phyloP scores from a whole-genome alignment of 2,329 filamentous ascomycete genomes.

The Ciborinia camelliae region DNA sequence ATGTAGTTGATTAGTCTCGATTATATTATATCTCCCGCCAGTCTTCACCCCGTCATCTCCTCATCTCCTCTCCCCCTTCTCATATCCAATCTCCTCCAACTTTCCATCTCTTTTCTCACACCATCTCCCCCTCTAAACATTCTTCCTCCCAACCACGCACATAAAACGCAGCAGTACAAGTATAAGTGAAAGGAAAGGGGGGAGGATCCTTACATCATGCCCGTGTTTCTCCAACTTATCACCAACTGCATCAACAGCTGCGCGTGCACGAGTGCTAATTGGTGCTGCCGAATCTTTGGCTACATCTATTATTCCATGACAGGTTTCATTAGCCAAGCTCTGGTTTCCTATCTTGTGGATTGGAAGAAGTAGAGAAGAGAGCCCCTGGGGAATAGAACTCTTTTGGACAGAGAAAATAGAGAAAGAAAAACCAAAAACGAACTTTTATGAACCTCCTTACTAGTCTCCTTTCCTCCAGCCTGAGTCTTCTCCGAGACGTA shows the following conservation, averaged over 20 bases:
- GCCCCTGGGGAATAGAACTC: background rate
- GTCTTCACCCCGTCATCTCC: too few relatives aligned
- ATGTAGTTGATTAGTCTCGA: too few relatives aligned
- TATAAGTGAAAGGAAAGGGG: background rate
- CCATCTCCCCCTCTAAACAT: background rate
- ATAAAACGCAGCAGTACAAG: background rate
- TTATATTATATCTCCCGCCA: background rate
- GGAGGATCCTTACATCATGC: background rate
- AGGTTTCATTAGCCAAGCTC: too few relatives aligned
- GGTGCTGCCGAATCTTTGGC: background rate
- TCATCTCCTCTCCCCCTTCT: background rate
- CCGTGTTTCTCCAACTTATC: conserved; percentile 4
- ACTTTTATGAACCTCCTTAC: background rate
- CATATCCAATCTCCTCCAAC: too few relatives aligned
- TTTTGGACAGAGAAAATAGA: background rate
- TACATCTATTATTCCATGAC: background rate
- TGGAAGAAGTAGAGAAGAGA: background rate
- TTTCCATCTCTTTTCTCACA: too few relatives aligned
- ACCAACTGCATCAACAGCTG: background rate
- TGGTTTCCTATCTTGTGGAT: background rate
- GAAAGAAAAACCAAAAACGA: background rate
- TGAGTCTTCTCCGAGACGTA: background rate
- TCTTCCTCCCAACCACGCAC: background rate
- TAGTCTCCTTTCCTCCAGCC: background rate
- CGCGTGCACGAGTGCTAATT: background rate